Conservation (phyloP, 352 stramenopile genomes). For the Phytopythium boreale region DNA sequence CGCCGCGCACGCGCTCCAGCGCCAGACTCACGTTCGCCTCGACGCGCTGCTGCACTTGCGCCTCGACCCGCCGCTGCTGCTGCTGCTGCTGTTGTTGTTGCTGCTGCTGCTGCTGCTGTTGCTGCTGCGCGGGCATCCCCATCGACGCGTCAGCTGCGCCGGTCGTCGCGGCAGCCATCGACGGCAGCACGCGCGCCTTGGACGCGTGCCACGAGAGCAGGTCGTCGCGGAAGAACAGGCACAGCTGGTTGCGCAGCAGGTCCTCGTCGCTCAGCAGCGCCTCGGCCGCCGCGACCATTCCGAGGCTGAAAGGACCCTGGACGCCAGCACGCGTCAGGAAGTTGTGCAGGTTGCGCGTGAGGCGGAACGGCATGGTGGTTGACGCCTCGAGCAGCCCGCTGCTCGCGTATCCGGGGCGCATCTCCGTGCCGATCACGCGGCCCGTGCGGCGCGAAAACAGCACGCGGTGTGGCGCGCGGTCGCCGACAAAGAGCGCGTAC, state of each 20-base stretch:
- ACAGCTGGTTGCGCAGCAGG: constrained; percentile 84
- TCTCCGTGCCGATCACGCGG: constrained; percentile 78
- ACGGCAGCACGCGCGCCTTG: constrained; percentile 65
- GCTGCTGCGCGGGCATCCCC: constrained; percentile 6
- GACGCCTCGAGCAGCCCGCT: constrained; percentile 78
- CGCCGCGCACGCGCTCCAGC: constrained; percentile 70
- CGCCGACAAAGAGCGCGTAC: constrained; percentile 82
- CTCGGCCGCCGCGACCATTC: constrained; percentile 78
- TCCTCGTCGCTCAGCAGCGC: constrained; percentile 82
- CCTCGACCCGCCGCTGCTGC: constrained; percentile 62
- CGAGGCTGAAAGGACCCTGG: constrained; percentile 81
- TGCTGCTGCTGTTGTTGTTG: constrained; percentile 9
- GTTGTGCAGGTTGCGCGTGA: constrained; percentile 88
- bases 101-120: constrained; percentile 14
- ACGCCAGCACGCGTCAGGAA: constrained; percentile 85
- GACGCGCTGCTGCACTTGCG: constrained; percentile 80
- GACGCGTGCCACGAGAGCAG: constrained; percentile 86
- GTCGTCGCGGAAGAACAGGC: constrained; percentile 87
- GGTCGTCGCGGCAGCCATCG: constrained; percentile 13
- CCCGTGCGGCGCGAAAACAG: constrained; percentile 80
- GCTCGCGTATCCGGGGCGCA: constrained; percentile 81
- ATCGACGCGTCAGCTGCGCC: constrained; percentile 20
- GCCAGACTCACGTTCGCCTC: constrained; percentile 85
- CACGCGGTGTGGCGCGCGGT: constrained; percentile 81
- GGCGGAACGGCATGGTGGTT: constrained; percentile 85